Percentiles rank a stretch among this genome's conserved stretches.
Conservation (phyloP, 495 filamentous ascomycete species). For the Darksidea phi region DNA sequence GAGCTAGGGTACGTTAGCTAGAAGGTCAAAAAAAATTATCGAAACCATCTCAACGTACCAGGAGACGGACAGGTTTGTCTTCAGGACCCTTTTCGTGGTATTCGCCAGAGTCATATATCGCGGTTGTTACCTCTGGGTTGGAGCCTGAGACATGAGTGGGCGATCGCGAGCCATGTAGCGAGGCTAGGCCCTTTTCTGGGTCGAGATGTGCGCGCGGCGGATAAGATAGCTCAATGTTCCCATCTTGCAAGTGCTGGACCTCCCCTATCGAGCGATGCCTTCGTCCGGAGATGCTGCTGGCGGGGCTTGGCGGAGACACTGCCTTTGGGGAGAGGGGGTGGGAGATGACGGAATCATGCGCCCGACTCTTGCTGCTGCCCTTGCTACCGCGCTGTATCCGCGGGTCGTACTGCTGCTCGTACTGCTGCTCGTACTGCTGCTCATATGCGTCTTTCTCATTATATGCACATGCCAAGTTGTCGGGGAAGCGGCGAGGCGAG, state of each 20-base stretch:
- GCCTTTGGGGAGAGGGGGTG: conserved; percentile 29
- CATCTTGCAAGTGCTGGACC: conserved; percentile 5
- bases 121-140: conserved; percentile 26
- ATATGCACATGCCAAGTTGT: conserved; percentile 7
- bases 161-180: conserved; percentile 9
- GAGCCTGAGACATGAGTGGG: conserved; percentile 19
- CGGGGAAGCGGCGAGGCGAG: conserved; percentile 1
- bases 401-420: neutral
- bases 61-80: conserved; percentile 27
- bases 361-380: conserved; percentile 9
- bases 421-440: too few relatives aligned
- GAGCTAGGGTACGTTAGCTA: conserved; percentile 23
- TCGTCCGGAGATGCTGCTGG: conserved; percentile 24
- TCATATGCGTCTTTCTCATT: conserved; percentile 18
- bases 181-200: conserved; percentile 19
- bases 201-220: conserved; percentile 26
- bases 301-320: conserved; percentile 30
- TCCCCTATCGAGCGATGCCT: conserved; percentile 3
- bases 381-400: conserved; percentile 13
- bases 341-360: conserved; percentile 32
- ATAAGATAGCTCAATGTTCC: neutral
- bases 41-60: conserved; percentile 24
- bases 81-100: conserved; percentile 25
- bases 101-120: conserved; percentile 28
- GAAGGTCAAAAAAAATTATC: neutral